phyloP scores from a whole-genome alignment of 805 yeast species.

The Barnettozyma californica region DNA sequence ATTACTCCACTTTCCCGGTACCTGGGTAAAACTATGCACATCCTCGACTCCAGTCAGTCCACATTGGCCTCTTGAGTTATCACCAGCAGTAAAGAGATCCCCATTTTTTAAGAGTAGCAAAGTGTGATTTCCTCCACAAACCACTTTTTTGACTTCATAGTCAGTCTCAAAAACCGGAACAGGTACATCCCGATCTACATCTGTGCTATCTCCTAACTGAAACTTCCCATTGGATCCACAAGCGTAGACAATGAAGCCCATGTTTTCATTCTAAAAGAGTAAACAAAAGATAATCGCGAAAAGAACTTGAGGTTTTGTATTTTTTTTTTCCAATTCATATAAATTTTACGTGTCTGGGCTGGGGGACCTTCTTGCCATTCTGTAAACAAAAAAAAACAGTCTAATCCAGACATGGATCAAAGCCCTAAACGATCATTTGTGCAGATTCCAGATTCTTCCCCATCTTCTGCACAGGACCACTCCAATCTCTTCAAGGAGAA shows the following conservation, averaged over 20 bases:
- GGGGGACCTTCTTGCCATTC: not conserved
- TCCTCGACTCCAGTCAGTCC: constrained; percentile 23
- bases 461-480: constrained; percentile 30
- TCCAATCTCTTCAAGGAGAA: constrained; percentile 16
- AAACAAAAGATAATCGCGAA: not conserved
- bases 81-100: constrained; percentile 52
- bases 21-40: constrained; percentile 16
- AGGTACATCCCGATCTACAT: constrained; percentile 41
- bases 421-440: constrained; percentile 25
- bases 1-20: constrained; percentile 34
- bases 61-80: constrained; percentile 51
- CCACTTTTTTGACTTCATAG: constrained; percentile 38
- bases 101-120: constrained; percentile 52
- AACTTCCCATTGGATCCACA: constrained; percentile 84
- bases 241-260: constrained; percentile 32
- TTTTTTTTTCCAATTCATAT: not conserved
- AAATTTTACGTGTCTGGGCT: not conserved
- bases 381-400: not conserved
- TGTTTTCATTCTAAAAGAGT: not conserved
- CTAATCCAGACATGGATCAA: not conserved
- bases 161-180: constrained; percentile 8
- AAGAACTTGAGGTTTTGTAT: not conserved
- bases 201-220: constrained; percentile 63
- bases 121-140: constrained; percentile 88
- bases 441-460: constrained; percentile 38